A percentile compares a stretch with the other conserved stretches of the same genome.
These are phyloP conservation scores for Candida pseudofarinosa DNA, from an alignment of 805 yeast genomes.

Conservation along the genomic window DNA sequence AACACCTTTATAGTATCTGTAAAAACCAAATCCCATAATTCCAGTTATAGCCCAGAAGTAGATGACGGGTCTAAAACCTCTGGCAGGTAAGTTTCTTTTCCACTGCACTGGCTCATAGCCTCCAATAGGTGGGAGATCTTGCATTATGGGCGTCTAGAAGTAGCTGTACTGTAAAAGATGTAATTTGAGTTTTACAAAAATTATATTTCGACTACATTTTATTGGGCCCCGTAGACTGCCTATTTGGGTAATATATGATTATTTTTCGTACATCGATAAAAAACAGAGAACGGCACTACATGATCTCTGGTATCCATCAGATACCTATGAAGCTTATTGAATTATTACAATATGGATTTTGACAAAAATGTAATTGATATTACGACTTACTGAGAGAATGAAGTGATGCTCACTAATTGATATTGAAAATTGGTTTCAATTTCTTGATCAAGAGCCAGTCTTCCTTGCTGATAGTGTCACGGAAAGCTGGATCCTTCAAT, in stretches of 20 bases:
- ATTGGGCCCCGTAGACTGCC: conserved; percentile 9
- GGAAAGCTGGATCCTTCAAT: conserved; percentile 97
- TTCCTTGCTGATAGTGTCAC: conserved; percentile 88
- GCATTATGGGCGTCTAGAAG: conserved; percentile 30
- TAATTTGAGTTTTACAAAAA: not conserved
- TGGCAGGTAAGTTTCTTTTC: conserved; percentile 80
- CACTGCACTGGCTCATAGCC: conserved; percentile 87
- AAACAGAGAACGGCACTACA: too few relatives aligned
- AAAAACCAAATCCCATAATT: conserved; percentile 69
- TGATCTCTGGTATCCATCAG: too few relatives aligned
- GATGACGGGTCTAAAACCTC: conserved; percentile 78
- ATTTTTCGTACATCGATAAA: too few relatives aligned
- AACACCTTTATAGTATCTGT: conserved; percentile 59
- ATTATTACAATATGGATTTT: too few relatives aligned
- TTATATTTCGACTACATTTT: conserved; percentile 8
- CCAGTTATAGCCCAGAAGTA: conserved; percentile 64
- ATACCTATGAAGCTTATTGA: too few relatives aligned
- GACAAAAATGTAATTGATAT: too few relatives aligned
- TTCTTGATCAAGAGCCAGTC: conserved; percentile 93
- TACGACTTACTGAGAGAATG: not conserved
- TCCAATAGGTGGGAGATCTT: conserved; percentile 83
- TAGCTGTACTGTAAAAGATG: not conserved
- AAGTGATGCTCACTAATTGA: conserved; percentile 40
- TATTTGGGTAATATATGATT: conserved; percentile 4
- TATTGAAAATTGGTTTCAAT: conserved; percentile 84